These are phyloP conservation scores for Teunomyces atbi DNA, from an alignment of 805 yeast species.

Conservation along the genomic window DNA sequence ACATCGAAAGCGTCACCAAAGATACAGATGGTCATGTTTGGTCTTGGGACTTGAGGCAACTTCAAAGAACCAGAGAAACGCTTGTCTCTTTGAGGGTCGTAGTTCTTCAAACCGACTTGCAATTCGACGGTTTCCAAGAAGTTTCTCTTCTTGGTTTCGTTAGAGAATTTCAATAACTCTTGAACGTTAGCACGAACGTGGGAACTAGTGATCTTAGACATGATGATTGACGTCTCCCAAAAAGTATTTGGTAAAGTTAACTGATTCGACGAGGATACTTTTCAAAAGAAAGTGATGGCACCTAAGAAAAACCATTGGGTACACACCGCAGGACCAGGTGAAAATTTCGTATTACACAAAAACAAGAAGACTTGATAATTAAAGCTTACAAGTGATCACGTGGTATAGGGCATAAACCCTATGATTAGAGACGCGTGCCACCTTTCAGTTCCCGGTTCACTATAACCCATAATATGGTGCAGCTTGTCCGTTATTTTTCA, in stretches of 20 bases:
- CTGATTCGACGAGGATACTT: constrained; percentile 56
- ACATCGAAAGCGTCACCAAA: constrained; percentile 99
- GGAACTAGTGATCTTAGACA: constrained; percentile 88
- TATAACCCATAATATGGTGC: neutral
- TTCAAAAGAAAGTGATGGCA: neutral
- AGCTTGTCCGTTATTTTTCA: neutral
- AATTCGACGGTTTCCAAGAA: constrained; percentile 99
- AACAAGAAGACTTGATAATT: neutral
- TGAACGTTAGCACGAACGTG: constrained; percentile 97
- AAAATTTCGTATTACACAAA: constrained; percentile 4
- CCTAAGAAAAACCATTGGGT: neutral
- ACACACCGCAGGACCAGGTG: neutral
- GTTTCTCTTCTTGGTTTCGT: constrained; percentile 99
- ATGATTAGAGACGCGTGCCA: neutral
- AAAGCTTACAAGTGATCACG: neutral
- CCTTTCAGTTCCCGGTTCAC: neutral
- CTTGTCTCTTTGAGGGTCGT: constrained; percentile 99
- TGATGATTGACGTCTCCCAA: constrained; percentile 74
- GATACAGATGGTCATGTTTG: constrained; percentile 99
- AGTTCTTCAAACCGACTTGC: constrained; percentile 99
- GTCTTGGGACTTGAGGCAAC: constrained; percentile 99
- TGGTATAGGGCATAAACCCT: constrained; percentile 8
- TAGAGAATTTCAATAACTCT: constrained; percentile 85
- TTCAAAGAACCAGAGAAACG: constrained; percentile 99
- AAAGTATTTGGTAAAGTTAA: constrained; percentile 41